Evolutionary conservation across 768 basidiomycete genomes (phyloP).

Genomic region (Pulveroboletus sp.): DNA sequence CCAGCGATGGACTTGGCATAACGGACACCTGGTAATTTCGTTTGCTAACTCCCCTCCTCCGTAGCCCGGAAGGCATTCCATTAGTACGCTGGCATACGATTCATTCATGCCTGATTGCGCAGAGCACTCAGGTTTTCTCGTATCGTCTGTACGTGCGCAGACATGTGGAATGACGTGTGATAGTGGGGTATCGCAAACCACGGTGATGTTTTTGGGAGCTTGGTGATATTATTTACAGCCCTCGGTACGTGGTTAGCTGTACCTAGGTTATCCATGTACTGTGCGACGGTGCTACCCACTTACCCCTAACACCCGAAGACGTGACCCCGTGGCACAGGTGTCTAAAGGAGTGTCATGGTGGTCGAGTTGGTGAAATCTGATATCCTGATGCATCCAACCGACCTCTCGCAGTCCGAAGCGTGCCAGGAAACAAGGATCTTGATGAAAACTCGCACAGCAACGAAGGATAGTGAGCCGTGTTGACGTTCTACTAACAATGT

Average conservation of each 20-base stretch:
- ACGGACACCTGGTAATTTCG: no score
- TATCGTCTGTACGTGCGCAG: background rate
- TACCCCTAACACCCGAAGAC: background rate
- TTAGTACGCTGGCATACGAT: no score
- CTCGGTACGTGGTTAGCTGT: background rate
- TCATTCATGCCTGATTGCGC: no score
- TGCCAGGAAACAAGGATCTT: background rate
- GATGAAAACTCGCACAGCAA: background rate
- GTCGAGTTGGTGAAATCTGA: background rate
- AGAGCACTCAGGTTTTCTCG: background rate
- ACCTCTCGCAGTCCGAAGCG: no score
- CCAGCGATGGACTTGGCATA: no score
- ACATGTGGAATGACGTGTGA: no score
- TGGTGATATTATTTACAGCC: background rate
- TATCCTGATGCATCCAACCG: background rate
- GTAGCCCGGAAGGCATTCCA: no score
- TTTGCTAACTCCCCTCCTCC: no score
- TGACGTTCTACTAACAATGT: conserved; percentile 9
- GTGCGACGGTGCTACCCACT: background rate
- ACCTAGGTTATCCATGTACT: background rate
- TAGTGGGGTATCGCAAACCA: no score
- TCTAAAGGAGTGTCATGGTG: background rate
- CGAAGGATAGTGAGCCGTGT: conserved; percentile 7
- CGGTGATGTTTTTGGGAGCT: background rate
- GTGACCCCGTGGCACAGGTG: background rate